These are phyloP conservation scores for Schizopora paradoxa DNA, from an alignment of 1,284 basidiomycete species.

Conservation along the genomic window DNA sequence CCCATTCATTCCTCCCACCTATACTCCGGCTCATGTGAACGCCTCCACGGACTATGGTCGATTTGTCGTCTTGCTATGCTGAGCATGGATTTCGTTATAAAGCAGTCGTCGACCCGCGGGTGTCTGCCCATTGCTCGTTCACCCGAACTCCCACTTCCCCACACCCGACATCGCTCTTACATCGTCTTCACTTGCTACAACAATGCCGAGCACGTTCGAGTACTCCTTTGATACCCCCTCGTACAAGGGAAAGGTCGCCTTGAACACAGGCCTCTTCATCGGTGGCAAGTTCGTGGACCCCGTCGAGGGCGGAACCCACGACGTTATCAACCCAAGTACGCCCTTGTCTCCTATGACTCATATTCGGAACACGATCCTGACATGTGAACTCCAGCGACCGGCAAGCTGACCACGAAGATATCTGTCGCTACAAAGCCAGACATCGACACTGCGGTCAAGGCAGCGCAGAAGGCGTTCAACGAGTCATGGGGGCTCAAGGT, in stretches of 20 bases:
- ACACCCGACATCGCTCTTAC: neutral
- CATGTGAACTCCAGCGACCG: constrained; percentile 43
- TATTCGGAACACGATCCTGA: neutral
- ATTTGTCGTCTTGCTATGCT: no score
- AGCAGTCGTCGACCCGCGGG: no score
- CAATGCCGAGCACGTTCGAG: constrained; percentile 35
- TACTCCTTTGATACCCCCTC: constrained; percentile 60
- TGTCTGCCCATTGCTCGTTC: no score
- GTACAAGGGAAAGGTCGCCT: constrained; percentile 67
- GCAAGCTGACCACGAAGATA: constrained; percentile 64
- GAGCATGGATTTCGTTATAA: no score
- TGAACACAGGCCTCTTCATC: constrained; percentile 79
- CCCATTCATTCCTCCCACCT: no score
- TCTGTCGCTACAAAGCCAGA: constrained; percentile 66
- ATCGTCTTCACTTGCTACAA: neutral
- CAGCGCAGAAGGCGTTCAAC: constrained; percentile 75
- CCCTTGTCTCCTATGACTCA: neutral
- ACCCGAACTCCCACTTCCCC: no score
- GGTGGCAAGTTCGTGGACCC: constrained; percentile 75
- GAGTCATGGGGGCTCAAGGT: constrained; percentile 68
- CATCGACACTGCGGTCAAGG: constrained; percentile 71
- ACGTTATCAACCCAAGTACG: constrained; percentile 71
- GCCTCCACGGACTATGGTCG: no score
- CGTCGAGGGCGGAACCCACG: constrained; percentile 58
- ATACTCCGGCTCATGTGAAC: no score